Conservation (phyloP, 2,329 filamentous ascomycete species). For the Nothopassalora personata region DNA sequence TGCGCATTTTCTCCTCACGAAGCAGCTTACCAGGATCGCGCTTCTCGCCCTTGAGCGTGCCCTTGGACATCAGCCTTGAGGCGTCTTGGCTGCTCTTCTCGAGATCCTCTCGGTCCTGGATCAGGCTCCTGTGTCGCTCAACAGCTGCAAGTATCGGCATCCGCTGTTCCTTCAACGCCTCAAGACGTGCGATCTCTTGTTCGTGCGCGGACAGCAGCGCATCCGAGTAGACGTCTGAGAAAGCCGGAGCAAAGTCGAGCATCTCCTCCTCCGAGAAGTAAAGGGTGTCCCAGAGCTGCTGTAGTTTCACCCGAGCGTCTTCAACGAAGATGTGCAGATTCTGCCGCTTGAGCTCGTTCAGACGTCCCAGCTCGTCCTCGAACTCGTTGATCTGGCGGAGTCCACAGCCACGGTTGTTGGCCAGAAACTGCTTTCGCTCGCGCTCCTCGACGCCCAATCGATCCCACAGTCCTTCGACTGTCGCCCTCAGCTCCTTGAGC, state of each 20-base stretch:
- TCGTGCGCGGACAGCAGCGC: conserved; percentile 92
- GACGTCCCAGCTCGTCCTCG: conserved; percentile 76
- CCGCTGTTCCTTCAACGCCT: conserved; percentile 78
- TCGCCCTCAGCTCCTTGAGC: conserved; percentile 66
- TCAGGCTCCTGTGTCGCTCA: conserved; percentile 73
- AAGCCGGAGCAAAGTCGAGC: conserved; percentile 94
- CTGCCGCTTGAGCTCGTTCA: conserved; percentile 91
- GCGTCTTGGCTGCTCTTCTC: conserved; percentile 90
- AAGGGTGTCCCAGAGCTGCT: conserved; percentile 89
- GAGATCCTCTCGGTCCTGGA: conserved; percentile 82
- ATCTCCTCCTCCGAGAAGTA: conserved; percentile 98
- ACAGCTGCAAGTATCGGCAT: conserved; percentile 76
- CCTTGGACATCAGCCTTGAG: conserved; percentile 83
- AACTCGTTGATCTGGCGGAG: conserved; percentile 92
- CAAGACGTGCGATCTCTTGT: conserved; percentile 76
- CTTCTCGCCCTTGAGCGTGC: conserved; percentile 78
- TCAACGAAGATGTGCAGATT: conserved; percentile 95
- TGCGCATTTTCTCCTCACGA: conserved; percentile 96
- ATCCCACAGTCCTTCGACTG: conserved; percentile 85
- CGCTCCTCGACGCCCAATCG: conserved; percentile 76
- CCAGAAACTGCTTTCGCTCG: conserved; percentile 80
- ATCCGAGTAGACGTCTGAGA: conserved; percentile 88
- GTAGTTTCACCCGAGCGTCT: conserved; percentile 81
- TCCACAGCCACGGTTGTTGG: conserved; percentile 83
- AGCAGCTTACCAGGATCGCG: conserved; percentile 91